Evolutionary conservation across 2,329 filamentous ascomycete species (phyloP).

Genomic region (Pseudopithomyces chartarum): DNA sequence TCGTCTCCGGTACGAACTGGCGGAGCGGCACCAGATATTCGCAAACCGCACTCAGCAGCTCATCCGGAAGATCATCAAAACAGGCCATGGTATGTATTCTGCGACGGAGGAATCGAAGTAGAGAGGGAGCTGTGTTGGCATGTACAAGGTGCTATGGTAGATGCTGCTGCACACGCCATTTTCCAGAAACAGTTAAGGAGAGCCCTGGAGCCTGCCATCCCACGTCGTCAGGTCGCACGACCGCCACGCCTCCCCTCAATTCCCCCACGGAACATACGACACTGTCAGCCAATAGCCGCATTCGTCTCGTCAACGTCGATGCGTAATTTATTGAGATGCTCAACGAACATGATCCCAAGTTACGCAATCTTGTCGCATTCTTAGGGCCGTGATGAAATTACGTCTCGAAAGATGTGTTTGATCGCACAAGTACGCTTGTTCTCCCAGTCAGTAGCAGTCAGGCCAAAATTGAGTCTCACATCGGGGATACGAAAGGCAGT

Average conservation of each 20-base stretch:
- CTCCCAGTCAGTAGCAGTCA: constrained; percentile 9
- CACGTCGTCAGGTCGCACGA: not conserved
- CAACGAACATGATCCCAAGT: constrained; percentile 23
- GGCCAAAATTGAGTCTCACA: not conserved
- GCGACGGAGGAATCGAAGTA: not conserved
- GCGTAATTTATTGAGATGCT: constrained; percentile 27
- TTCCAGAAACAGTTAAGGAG: too few relatives aligned
- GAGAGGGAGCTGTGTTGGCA: not conserved
- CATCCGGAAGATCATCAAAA: not conserved
- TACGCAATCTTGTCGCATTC: constrained; percentile 33
- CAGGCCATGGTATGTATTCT: not conserved
- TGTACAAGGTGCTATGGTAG: not conserved
- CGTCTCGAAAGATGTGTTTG: constrained; percentile 22
- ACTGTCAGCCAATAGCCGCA: constrained; percentile 13
- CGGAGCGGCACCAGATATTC: not conserved
- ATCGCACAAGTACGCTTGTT: constrained; percentile 20
- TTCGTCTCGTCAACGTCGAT: constrained; percentile 32
- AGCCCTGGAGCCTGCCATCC: not conserved
- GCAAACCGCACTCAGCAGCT: not conserved
- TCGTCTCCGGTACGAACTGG: not conserved
- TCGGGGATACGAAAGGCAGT: not conserved
- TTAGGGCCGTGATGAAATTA: constrained; percentile 25
- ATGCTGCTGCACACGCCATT: too few relatives aligned
- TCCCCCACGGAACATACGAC: not conserved
- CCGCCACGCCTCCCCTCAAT: not conserved